Evolutionary conservation across 768 basidiomycete species (phyloP).

Genomic region (Boletus tomentosulus): DNA sequence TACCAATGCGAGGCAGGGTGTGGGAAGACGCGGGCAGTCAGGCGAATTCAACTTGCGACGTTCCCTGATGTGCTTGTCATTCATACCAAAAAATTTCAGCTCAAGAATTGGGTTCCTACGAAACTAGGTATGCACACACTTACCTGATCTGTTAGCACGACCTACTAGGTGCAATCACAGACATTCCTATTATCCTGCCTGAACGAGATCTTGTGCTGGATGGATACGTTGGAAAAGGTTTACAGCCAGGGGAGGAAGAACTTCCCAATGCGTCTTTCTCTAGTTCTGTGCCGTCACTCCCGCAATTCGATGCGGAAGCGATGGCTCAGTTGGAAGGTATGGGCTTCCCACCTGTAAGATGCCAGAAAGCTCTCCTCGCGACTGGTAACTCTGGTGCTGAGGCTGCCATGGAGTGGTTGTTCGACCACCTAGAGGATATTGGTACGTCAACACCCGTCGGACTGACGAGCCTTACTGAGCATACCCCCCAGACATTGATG

Average conservation of each 20-base stretch:
- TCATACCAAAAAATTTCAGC: constrained; percentile 91
- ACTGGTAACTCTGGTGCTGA: constrained; percentile 77
- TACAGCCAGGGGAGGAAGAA: constrained; percentile 64
- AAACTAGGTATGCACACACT: constrained; percentile 69
- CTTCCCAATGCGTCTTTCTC: constrained; percentile 51
- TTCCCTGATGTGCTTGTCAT: constrained; percentile 88
- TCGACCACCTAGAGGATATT: constrained; percentile 91
- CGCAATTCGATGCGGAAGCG: constrained; percentile 70
- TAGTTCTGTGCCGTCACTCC: constrained; percentile 39
- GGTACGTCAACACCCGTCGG: constrained; percentile 40
- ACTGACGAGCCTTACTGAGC: not conserved
- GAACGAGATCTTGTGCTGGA: constrained; percentile 58
- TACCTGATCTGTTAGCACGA: not conserved
- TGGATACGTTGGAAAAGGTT: constrained; percentile 61
- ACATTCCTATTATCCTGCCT: constrained; percentile 80
- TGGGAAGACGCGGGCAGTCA: constrained; percentile 61
- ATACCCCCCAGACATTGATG: constrained; percentile 72
- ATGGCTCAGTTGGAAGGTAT: constrained; percentile 77
- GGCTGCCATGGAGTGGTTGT: constrained; percentile 93
- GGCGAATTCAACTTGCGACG: constrained; percentile 72
- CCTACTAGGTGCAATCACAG: constrained; percentile 36
- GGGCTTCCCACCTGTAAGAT: constrained; percentile 86
- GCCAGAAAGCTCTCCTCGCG: constrained; percentile 86
- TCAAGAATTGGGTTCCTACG: constrained; percentile 94
- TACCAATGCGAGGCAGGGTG: constrained; percentile 77